Evolutionary conservation across 768 basidiomycete species (phyloP), one percentile per base, ranked within the genome.

Genomic region (Rhodotorula graminis): DNA sequence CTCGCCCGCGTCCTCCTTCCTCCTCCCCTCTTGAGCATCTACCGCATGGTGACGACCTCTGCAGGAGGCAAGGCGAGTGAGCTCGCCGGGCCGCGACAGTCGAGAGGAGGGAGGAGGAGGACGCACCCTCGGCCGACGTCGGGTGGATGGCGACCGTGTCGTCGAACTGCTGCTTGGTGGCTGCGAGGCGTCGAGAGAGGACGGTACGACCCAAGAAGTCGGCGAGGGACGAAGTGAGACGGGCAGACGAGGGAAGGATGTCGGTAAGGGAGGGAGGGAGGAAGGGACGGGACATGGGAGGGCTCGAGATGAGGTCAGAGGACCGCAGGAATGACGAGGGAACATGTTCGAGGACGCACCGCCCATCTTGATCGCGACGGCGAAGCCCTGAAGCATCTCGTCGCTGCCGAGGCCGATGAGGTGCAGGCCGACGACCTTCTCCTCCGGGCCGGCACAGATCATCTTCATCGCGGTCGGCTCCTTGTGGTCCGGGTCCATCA

Each of bases 311-410:
- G n/a, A n/a, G n/a, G n/a, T n/a, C n/a, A n/a, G n/a, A n/a, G n/a
- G n/a, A n/a, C n/a, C n/a, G n/a, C n/a, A n/a, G n/a, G n/a, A n/a
- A n/a, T n/a, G n/a, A n/a, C n/a, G n/a, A n/a, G n/a, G n/a, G n/a
- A n/a, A n/a, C n/a, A n/a, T n/a, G n/a, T n/a, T n/a, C n/a, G n/a
- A n/a, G n/a, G n/a, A 81, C 84, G 19, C 77, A 86, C 84, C 86
- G 31, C 90, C 90, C 95, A 98, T 95, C 84, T 97, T 98, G 77
- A 99, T 84, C 21, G 96, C 96, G n/a, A 98, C 92, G 4, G 84
- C 91, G 81, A 96, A 97, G 74, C 95, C 95, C 85, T 99, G 96
- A 82, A 94, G 82, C 77, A 90, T 87, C 82, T 99, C 96, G 80
- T 99, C 96, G 78, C 89, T 90, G 56, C 96, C 96, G 72, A 85